Evolutionary conservation across 768 basidiomycete genomes (phyloP), one percentile per base, ranked within the genome.

Genomic region (Calvatia gigantea): DNA sequence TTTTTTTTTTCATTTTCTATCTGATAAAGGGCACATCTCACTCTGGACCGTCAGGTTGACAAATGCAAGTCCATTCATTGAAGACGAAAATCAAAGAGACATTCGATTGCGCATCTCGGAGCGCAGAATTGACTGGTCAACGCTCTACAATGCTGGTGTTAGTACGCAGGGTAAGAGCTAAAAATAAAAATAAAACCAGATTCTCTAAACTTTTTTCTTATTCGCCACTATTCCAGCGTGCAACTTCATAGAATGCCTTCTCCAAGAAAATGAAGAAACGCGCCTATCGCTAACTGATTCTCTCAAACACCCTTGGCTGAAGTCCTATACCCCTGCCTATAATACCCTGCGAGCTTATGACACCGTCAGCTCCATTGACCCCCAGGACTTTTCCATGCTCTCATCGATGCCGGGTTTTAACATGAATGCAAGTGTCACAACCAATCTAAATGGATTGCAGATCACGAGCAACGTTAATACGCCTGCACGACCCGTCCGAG

Each of bases 241-340:
- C 49, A 75, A 84, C 58, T 96, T 98, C 65, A 78, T 96, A 48
- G 67, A 68, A 2, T 61, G 69, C 2, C 79, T 98, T 8, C 80
- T 98, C 14, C 77, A 82, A 48, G 73, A 74, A 33, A 76, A 90
- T 52, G 91, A 94, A 0, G 60, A 59, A 0, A 58, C 66, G 12
- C 85, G 95, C n/a, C 82, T 96, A 80, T 83, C 85, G 5, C 77
- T 94, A 57, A 71, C 75, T 2, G 75, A 80, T 0, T 87, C 94
- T 0, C 77, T 89, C 8, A 25, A 69, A 0, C 94, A 98, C 62
- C 82, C 83, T 1, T 98, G 96, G 96, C 77, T 98, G 2, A 33
- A 58, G 37, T 63, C 67, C 0, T 70, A 75, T 51, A 55, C 62
- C 19, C 72, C 71, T 1, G 61, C 69, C 29, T 38, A 56, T 21